Base-by-base conservation (phyloP, 139 green algal species). In the Chlamydomonas incerta region DNA sequence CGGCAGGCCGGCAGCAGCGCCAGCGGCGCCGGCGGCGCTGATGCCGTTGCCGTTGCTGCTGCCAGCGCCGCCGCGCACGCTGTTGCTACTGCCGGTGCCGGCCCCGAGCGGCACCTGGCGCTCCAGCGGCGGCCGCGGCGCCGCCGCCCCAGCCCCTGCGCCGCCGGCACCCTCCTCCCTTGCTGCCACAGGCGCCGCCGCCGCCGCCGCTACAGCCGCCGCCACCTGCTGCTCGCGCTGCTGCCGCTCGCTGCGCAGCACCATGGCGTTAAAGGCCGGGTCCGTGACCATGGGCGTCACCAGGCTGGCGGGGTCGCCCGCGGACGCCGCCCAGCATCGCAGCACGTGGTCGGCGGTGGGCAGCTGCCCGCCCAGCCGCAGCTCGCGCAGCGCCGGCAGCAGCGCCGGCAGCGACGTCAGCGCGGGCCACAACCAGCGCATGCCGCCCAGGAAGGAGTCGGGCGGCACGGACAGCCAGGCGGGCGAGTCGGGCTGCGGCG, bases 371-470 rank as follows among this genome's bases (percentile, higher is more conserved):
- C 76, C 76, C 62, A 83, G 76, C 23, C 76, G 63, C 76, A 83
- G 76, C 76, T 83, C 76, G 41, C 63, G 63, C 62, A 83, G 63
- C 29, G n/a, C 63, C 15, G 76, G 76, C 76, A 65, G 41, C 76
- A 83, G 63, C 18, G 17, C 13, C 20, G 63, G 76, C 63, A 83
- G 76, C 37, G 23, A 17, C 11, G 76, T 74, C 21, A 74, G 76
- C 15, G 76, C 76, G 17, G 76, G 76, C 76, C 76, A 74, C 41
- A 60, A 10, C 28, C 74, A 83, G 76, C 20, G 76, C 29, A 74
- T 2, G 5, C 62, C 76, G 10, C 76, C 76, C n/a, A 83, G 76
- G 46, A 74, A 73, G 63, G 41, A 52, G 37, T 52, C 41, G 26
- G 76, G 76, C 41, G 76, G 62, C 17, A 74, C 20, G 63, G 63